Conservation (phyloP, 441 rosid genomes). For the Mallotus repandus region DNA sequence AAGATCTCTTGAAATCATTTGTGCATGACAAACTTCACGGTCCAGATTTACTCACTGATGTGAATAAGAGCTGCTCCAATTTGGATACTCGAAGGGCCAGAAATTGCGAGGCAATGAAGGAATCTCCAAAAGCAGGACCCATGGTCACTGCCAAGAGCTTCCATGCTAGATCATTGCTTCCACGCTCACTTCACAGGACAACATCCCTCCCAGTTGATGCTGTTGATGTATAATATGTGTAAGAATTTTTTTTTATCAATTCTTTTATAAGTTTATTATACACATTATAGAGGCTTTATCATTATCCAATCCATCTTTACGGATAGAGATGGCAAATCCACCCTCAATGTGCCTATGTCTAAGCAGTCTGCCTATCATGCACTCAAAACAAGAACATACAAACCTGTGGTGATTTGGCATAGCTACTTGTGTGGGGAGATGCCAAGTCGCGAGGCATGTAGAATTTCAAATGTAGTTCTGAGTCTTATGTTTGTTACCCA, state of each 20-base stretch:
- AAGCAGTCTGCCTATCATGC: background rate
- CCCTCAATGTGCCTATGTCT: background rate
- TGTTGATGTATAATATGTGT: conserved; percentile 47
- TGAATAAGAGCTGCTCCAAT: conserved; percentile 28
- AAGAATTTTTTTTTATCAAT: conserved; percentile 11
- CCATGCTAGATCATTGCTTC: conserved; percentile 42
- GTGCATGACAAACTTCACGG: conserved; percentile 15
- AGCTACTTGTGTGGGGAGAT: background rate
- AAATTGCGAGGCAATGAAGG: conserved; percentile 28
- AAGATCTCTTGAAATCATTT: conserved; percentile 18
- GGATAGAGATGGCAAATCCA: conserved; percentile 11
- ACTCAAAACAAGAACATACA: background rate
- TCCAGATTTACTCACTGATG: conserved; percentile 19
- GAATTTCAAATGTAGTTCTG: conserved; percentile 6
- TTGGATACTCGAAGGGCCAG: conserved; percentile 32
- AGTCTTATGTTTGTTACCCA: background rate
- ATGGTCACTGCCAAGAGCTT: conserved; percentile 31
- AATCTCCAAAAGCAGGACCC: conserved; percentile 24
- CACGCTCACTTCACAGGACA: conserved; percentile 54
- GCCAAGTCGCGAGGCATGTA: background rate
- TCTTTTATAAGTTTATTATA: conserved; percentile 34
- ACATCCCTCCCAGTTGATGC: conserved; percentile 76
- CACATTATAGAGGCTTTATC: conserved; percentile 28
- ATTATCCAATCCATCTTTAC: conserved; percentile 22
- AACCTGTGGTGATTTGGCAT: background rate